Evolutionary conservation across 495 filamentous ascomycete genomes (phyloP), one percentile per base, ranked within the genome.

Genomic region (Chaetomium cochliodes): DNA sequence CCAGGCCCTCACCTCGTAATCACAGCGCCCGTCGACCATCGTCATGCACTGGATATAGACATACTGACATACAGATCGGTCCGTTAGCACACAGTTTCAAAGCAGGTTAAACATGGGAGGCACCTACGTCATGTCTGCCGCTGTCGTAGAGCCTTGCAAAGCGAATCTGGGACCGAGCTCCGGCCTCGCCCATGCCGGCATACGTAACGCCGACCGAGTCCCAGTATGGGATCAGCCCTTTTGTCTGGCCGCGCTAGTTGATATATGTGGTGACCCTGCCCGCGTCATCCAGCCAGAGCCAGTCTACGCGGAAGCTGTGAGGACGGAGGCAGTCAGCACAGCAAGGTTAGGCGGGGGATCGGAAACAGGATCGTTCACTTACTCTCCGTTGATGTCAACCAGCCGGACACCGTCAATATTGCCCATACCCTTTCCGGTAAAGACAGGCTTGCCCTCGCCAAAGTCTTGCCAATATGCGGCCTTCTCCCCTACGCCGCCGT

Each of bases 331-430:
- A 11, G 18, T 37, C 20, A 22, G 23, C 42, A 56, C 3, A 41
- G 39, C 9, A 41, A 41, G 39, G 39, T 41, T 11, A 41, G 39
- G 39, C 6, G 13, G 13, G 13, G 39, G 39, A 9, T 41, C 9
- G 39, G 13, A 41, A 41, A 15, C 39, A 41, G 39, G 39, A 41
- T 41, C 28, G 18, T 2, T 15, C 15, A 59, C 56, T 46, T 28
- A 47, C 56, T 78, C 73, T 11, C 74, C 74, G 55, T 78, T 76
- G 39, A 78, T 66, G 57, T 78, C 76, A n/a, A 62, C 65, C 49
- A 75, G 62, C 1, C 57, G 65, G 5, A 75, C 66, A 6, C 68
- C 72, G 13, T 57, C 37, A 3, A 53, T 30, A 13, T 70, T 63
- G 16, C 69, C 69, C 58, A 65, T 68, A 20, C 62, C 54, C 46